These are phyloP conservation scores for Kuraishia floccosa DNA, from an alignment of 805 yeast species.

Conservation along the genomic window DNA sequence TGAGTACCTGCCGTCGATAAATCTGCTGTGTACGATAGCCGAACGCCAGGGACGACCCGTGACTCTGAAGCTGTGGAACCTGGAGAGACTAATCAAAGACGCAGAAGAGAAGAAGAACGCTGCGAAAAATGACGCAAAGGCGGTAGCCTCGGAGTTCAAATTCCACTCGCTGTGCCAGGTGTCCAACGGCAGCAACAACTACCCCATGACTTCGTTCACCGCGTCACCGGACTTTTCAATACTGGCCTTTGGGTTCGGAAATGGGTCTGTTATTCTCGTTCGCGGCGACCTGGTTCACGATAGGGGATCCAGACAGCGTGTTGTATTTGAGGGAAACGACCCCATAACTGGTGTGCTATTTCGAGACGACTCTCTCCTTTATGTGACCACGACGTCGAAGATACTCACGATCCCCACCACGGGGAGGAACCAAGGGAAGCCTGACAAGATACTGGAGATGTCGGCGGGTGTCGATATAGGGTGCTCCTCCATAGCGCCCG, in stretches of 20 bases:
- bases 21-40: constrained; percentile 58
- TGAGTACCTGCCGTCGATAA: constrained; percentile 31
- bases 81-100: constrained; percentile 31
- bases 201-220: constrained; percentile 62
- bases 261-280: constrained; percentile 72
- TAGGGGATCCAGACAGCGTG: constrained; percentile 79
- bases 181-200: constrained; percentile 64
- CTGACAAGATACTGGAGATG: constrained; percentile 32
- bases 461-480: constrained; percentile 37
- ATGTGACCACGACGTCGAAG: constrained; percentile 65
- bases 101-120: constrained; percentile 15
- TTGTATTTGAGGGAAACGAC: constrained; percentile 61
- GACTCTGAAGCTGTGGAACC: constrained; percentile 61
- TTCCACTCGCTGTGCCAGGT: constrained; percentile 55
- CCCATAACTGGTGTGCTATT: constrained; percentile 76
- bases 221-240: constrained; percentile 45
- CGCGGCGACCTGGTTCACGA: constrained; percentile 86
- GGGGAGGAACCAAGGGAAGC: constrained; percentile 67
- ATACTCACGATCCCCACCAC: constrained; percentile 64
- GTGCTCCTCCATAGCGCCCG: constrained; percentile 26
- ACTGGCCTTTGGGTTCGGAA: constrained; percentile 68
- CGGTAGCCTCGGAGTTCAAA: constrained; percentile 19
- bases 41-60: constrained; percentile 66
- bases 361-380: constrained; percentile 42
- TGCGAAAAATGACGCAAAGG: constrained; percentile 3